phyloP scores from a whole-genome alignment of 179 eudicot species.

The Patellifolia procumbens region DNA sequence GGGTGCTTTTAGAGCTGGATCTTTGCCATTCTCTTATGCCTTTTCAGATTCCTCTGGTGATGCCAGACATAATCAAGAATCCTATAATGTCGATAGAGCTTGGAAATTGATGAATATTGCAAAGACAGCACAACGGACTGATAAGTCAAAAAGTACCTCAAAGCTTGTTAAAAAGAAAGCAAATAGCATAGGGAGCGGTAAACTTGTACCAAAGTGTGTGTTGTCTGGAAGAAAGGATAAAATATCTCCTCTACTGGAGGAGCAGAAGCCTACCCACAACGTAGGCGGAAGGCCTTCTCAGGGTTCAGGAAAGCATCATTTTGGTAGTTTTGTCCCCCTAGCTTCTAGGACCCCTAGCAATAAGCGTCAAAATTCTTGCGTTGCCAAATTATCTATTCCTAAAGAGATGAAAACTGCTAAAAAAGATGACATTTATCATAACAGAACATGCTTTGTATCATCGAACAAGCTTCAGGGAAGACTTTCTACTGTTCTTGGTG shows the following conservation, averaged over 20 bases:
- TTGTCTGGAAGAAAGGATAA: slow-evolving; percentile 28
- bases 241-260: slow-evolving; percentile 10
- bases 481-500: slow-evolving; percentile 10
- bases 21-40: slow-evolving; percentile 53
- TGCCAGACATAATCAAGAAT: slow-evolving; percentile 13
- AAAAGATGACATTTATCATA: slow-evolving; percentile 10
- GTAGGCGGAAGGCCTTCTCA: slow-evolving; percentile 25
- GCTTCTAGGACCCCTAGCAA: slow-evolving; percentile 18
- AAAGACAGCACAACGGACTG: slow-evolving; percentile 41
- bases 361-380: slow-evolving; percentile 21
- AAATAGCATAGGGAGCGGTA: slow-evolving; percentile 25
- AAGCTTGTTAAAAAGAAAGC: slow-evolving; percentile 27
- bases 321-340: neutral
- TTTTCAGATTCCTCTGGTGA: slow-evolving; percentile 17
- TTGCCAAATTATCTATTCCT: slow-evolving; percentile 19
- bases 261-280: slow-evolving; percentile 27
- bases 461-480: slow-evolving; percentile 12
- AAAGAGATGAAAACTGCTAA: slow-evolving; percentile 19
- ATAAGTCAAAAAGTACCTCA: slow-evolving; percentile 29
- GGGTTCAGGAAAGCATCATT: slow-evolving; percentile 29
- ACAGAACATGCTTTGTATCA: slow-evolving; percentile 24
- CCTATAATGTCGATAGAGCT: slow-evolving; percentile 62
- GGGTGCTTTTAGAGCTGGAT: slow-evolving; percentile 62
- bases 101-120: slow-evolving; percentile 83
- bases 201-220: slow-evolving; percentile 20